These are phyloP conservation scores for Microcera coccophila DNA, from an alignment of 2,329 filamentous ascomycete species.

Conservation along the genomic window DNA sequence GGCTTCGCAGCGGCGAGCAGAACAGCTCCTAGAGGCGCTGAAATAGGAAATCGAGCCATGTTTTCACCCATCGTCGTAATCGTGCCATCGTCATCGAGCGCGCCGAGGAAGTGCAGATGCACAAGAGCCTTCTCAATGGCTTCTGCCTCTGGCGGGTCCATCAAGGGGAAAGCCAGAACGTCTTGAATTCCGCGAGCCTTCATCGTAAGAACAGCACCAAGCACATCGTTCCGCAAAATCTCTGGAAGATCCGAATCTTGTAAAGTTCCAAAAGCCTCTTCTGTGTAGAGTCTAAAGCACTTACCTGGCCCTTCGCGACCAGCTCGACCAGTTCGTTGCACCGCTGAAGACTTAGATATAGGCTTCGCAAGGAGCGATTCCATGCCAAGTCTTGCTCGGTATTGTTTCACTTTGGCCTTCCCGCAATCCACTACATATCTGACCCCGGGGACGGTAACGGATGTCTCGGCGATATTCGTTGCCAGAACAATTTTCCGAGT, in stretches of 20 bases:
- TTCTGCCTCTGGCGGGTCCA: constrained; percentile 75
- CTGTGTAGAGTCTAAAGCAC: constrained; percentile 85
- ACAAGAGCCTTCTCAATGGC: constrained; percentile 77
- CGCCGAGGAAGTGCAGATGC: constrained; percentile 74
- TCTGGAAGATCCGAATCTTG: constrained; percentile 77
- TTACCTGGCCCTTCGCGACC: constrained; percentile 88
- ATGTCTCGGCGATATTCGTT: constrained; percentile 98
- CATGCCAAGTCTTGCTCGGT: constrained; percentile 75
- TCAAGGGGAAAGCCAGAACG: constrained; percentile 75
- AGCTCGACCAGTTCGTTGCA: constrained; percentile 86
- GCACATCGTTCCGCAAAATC: constrained; percentile 84
- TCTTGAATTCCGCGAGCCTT: constrained; percentile 85
- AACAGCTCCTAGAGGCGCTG: constrained; percentile 75
- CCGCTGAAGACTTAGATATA: constrained; percentile 88
- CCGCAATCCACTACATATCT: constrained; percentile 88
- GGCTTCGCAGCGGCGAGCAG: constrained; percentile 73
- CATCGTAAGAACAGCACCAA: constrained; percentile 84
- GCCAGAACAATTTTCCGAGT: constrained; percentile 88
- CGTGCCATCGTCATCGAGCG: constrained; percentile 64
- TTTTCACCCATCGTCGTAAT: constrained; percentile 72
- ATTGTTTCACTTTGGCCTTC: constrained; percentile 92
- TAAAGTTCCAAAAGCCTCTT: constrained; percentile 66
- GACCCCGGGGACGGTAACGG: constrained; percentile 90
- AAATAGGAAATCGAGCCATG: constrained; percentile 79
- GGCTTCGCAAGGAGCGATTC: constrained; percentile 87